Evolutionary conservation across 2,329 filamentous ascomycete species (phyloP).

Genomic region (Verticillium zaregamsianum): DNA sequence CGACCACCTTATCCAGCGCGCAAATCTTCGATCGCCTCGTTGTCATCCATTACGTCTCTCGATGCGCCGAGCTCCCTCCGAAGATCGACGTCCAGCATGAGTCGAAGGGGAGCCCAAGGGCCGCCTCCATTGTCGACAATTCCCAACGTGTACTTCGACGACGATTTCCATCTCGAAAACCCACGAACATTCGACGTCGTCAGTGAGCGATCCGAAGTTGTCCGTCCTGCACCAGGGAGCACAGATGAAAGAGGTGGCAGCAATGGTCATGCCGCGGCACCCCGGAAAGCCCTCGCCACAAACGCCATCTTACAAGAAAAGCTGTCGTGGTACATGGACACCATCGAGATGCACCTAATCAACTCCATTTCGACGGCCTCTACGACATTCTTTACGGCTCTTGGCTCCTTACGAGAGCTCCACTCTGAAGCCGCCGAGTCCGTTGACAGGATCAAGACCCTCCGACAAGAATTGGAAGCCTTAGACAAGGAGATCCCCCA

Average conservation of each 20-base stretch:
- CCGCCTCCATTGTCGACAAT: conserved; percentile 88
- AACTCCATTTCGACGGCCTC: conserved; percentile 94
- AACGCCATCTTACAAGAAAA: conserved; percentile 98
- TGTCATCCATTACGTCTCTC: conserved; percentile 45
- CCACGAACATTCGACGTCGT: conserved; percentile 95
- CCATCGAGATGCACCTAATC: conserved; percentile 94
- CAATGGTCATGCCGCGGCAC: conserved; percentile 55
- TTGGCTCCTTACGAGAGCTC: conserved; percentile 85
- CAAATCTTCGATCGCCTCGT: conserved; percentile 38
- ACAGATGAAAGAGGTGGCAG: conserved; percentile 41
- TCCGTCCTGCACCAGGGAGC: conserved; percentile 59
- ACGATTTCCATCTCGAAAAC: conserved; percentile 92
- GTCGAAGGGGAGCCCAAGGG: conserved; percentile 61
- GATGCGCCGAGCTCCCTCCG: conserved; percentile 39
- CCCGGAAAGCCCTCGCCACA: conserved; percentile 84
- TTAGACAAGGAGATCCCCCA: conserved; percentile 85
- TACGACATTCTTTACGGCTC: conserved; percentile 90
- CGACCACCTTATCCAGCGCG: conserved; percentile 26
- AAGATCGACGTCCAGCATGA: conserved; percentile 42
- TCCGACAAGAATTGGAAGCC: conserved; percentile 74
- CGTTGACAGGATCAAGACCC: conserved; percentile 75
- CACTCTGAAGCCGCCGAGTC: conserved; percentile 91
- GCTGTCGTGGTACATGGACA: conserved; percentile 99
- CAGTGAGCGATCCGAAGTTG: conserved; percentile 93
- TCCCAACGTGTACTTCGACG: conserved; percentile 88